A percentile compares a stretch with the other conserved stretches of the same genome.
Evolutionary conservation across 768 basidiomycete genomes (phyloP).

Genomic region (Pleurotus sapidus): DNA sequence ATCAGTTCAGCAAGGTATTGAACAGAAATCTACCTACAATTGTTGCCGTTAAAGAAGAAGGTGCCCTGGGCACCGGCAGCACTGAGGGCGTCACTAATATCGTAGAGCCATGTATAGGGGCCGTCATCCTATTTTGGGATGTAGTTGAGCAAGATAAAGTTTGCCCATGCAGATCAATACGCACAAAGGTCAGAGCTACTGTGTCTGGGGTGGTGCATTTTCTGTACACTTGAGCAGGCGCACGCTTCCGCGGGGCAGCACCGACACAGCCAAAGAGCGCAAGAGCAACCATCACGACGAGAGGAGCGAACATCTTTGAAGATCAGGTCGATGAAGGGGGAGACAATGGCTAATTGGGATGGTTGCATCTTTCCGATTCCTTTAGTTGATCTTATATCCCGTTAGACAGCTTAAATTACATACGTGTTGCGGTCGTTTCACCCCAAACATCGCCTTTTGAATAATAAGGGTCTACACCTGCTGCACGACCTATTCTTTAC

Average conservation of each 20-base stretch:
- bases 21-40: conserved; percentile 23
- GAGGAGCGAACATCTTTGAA: conserved; percentile 4
- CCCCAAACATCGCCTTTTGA: no score
- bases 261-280: background rate
- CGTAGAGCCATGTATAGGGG: conserved; percentile 28
- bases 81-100: conserved; percentile 28
- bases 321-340: background rate
- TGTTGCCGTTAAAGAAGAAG: conserved; percentile 41
- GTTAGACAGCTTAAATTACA: no score
- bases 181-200: conserved; percentile 31
- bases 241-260: background rate
- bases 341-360: background rate
- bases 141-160: background rate
- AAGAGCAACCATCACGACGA: background rate
- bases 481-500: no score
- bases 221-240: conserved; percentile 24
- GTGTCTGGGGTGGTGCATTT: conserved; percentile 29
- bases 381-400: no score
- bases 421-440: no score
- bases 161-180: background rate
- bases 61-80: conserved; percentile 35
- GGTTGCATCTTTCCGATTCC: background rate
- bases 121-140: conserved; percentile 28
- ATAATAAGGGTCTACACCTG: no score
- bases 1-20: background rate